These are phyloP conservation scores for Hemisphaericaspora nanyangensis DNA, from an alignment of 805 yeast species.

Conservation along the genomic window DNA sequence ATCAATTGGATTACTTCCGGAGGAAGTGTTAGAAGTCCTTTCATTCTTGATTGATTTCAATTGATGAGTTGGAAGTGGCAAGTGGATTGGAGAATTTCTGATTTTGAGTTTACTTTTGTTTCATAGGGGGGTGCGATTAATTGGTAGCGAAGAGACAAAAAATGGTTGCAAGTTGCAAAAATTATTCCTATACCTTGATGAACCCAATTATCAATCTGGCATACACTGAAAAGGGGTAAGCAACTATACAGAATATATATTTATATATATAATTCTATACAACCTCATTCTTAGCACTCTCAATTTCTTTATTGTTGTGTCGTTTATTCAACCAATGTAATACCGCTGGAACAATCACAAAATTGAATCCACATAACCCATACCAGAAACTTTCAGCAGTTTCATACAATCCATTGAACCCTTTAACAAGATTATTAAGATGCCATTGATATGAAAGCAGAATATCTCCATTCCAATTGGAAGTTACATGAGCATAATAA, in stretches of 20 bases:
- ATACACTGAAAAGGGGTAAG: too few relatives aligned
- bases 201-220: too few relatives aligned
- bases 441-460: not conserved
- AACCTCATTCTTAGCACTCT: not conserved
- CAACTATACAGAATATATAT: too few relatives aligned
- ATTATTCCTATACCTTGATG: too few relatives aligned
- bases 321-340: not conserved
- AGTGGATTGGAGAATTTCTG: too few relatives aligned
- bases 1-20: not conserved
- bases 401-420: slow-evolving; percentile 2
- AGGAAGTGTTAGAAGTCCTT: not conserved
- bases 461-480: not conserved
- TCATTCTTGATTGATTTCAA: too few relatives aligned
- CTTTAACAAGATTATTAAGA: not conserved
- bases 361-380: slow-evolving; percentile 4
- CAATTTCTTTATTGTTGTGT: not conserved
- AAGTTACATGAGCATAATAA: not conserved
- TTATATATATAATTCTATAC: not conserved
- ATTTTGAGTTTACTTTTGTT: too few relatives aligned
- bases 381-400: slow-evolving; percentile 4
- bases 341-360: slow-evolving; percentile 1
- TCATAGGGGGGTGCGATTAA: too few relatives aligned
- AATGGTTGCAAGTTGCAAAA: too few relatives aligned
- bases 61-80: too few relatives aligned
- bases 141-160: too few relatives aligned